Percentiles rank a stretch among this genome's conserved stretches.
Evolutionary conservation across 345 rosid genomes (phyloP).

Genomic region (Jatropha curcas): DNA sequence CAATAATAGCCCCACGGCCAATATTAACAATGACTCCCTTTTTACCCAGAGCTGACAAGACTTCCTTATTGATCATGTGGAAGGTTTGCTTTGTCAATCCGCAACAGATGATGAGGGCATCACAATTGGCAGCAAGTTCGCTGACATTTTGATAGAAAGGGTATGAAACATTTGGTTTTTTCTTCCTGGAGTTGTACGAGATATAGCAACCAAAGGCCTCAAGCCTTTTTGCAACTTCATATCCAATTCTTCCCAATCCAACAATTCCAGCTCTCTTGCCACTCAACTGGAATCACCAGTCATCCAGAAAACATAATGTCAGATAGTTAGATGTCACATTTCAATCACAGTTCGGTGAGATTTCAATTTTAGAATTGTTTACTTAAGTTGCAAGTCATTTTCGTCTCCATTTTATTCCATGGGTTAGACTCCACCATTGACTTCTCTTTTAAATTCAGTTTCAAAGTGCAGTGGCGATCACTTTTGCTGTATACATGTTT

Average conservation of each 20-base stretch:
- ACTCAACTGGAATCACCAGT: conserved; percentile 34
- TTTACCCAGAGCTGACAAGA: conserved; percentile 45
- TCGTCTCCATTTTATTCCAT: background rate
- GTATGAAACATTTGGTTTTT: conserved; percentile 36
- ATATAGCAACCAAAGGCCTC: conserved; percentile 50
- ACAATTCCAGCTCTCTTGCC: conserved; percentile 53
- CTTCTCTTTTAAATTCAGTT: too few species aligned
- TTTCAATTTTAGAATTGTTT: background rate
- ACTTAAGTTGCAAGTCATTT: background rate
- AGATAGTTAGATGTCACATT: background rate
- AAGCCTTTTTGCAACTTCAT: conserved; percentile 44
- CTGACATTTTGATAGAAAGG: conserved; percentile 32
- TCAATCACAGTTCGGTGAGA: background rate
- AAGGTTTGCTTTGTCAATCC: conserved; percentile 45
- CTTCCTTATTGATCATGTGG: conserved; percentile 47
- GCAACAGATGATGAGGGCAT: conserved; percentile 50
- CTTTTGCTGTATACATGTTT: too few species aligned
- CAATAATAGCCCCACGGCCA: conserved; percentile 55
- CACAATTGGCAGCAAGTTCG: conserved; percentile 45
- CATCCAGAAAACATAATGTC: background rate
- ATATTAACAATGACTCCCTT: conserved; percentile 51
- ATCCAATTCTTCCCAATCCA: conserved; percentile 55
- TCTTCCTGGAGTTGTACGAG: conserved; percentile 45
- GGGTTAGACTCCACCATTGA: too few species aligned
- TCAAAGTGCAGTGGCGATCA: too few species aligned